Evolutionary conservation across 371 early-diverging fungal species (phyloP).

Genomic region (Apophysomyces ossiformis): DNA sequence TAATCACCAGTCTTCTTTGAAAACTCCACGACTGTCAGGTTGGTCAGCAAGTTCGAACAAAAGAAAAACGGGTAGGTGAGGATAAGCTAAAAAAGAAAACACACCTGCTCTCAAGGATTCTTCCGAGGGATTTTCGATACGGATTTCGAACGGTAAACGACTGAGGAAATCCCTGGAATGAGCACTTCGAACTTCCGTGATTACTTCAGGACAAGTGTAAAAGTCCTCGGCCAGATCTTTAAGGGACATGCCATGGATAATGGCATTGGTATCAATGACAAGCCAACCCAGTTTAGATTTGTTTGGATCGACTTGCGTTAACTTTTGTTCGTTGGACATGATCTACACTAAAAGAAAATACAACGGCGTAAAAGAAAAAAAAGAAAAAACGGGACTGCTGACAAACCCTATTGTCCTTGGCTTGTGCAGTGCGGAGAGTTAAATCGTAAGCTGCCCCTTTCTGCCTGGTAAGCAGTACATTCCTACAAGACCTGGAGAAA

Average conservation of each 20-base stretch:
- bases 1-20: conserved; percentile 95
- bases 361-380: not conserved
- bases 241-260: conserved; percentile 56
- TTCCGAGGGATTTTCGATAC: conserved; percentile 71
- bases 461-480: too few species aligned
- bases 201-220: conserved; percentile 88
- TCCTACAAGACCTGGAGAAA: too few species aligned
- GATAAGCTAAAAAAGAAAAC: not conserved
- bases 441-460: too few species aligned
- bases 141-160: conserved; percentile 68
- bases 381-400: not conserved
- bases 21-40: conserved; percentile 71
- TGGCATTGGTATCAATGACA: conserved; percentile 69
- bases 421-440: too few species aligned
- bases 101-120: conserved; percentile 79
- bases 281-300: conserved; percentile 21
- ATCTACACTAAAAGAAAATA: not conserved
- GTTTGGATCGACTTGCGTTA: conserved; percentile 2
- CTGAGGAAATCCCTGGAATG: conserved; percentile 72
- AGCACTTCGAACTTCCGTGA: conserved; percentile 84
- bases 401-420: too few species aligned
- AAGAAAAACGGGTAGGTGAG: not conserved
- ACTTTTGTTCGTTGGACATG: not conserved
- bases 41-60: not conserved
- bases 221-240: conserved; percentile 70